A percentile compares a stretch with the other conserved stretches of the same genome.
Evolutionary conservation across 179 eudicot genomes (phyloP).

Genomic region (Pouteria campechiana): DNA sequence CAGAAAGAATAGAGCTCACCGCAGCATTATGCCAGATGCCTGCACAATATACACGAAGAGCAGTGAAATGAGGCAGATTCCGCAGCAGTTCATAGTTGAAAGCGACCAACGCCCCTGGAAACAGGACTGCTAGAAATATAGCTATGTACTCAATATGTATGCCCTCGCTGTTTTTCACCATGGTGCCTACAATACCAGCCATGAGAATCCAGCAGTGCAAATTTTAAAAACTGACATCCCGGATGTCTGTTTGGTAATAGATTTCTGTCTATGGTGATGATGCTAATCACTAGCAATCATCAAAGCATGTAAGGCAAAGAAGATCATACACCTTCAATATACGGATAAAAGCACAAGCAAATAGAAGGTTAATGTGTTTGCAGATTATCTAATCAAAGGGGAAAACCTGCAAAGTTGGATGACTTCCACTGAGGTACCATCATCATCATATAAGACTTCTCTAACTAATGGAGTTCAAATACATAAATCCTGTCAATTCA

Average conservation of each 20-base stretch:
- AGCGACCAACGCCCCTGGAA: slow-evolving; percentile 96
- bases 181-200: slow-evolving; percentile 27
- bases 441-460: no score
- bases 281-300: neutral
- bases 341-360: no score
- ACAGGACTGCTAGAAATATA: slow-evolving; percentile 61
- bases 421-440: no score
- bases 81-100: slow-evolving; percentile 51
- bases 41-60: slow-evolving; percentile 92
- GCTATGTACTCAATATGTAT: slow-evolving; percentile 76
- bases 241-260: no score
- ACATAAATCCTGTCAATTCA: no score
- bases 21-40: slow-evolving; percentile 97
- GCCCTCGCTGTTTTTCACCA: slow-evolving; percentile 74
- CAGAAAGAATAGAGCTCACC: slow-evolving; percentile 66
- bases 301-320: no score
- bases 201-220: slow-evolving; percentile 23
- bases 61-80: slow-evolving; percentile 41
- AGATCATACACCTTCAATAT: no score
- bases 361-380: no score
- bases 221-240: no score
- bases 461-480: no score
- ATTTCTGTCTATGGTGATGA: neutral
- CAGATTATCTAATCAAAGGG: no score
- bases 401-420: no score